A percentile compares a stretch with the other conserved stretches of the same genome.
Conservation (phyloP, 306 rosid species). For the Ammopiptanthus mongolicus region DNA sequence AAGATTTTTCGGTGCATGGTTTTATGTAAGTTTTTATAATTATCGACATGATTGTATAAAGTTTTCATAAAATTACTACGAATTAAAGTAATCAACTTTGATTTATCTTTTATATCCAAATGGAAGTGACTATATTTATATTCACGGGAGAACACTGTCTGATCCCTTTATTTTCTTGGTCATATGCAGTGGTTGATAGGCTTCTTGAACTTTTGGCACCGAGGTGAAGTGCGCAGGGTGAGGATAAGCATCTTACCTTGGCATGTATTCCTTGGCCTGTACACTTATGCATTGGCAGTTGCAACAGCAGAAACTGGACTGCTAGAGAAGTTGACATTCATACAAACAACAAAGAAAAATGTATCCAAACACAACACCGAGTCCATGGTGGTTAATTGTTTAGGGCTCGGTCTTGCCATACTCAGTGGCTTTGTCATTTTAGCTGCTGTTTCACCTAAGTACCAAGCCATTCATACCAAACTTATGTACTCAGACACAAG, state of each 20-base stretch:
- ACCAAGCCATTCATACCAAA: conserved; percentile 35
- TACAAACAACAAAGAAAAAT: conserved; percentile 63
- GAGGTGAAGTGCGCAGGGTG: conserved; percentile 54
- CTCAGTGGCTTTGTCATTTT: conserved; percentile 62
- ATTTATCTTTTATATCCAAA: not conserved
- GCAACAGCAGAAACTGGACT: conserved; percentile 92
- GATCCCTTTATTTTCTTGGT: not conserved
- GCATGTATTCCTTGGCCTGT: conserved; percentile 82
- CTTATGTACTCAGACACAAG: conserved; percentile 45
- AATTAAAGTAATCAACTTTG: no score
- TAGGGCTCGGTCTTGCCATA: conserved; percentile 65
- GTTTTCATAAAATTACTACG: not conserved
- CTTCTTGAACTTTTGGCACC: conserved; percentile 86
- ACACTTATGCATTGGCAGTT: conserved; percentile 71
- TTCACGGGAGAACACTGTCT: not conserved
- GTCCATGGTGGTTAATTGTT: conserved; percentile 61
- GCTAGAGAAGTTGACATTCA: conserved; percentile 71
- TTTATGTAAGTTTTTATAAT: no score
- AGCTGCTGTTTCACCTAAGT: conserved; percentile 67
- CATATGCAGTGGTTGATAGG: conserved; percentile 77
- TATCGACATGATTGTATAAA: no score
- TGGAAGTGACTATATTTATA: not conserved
- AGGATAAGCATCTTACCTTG: conserved; percentile 69
- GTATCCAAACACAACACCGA: conserved; percentile 46
- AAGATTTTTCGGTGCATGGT: not conserved